Evolutionary conservation across 345 rosid genomes (phyloP).

Genomic region (Eucalyptus viminalis): DNA sequence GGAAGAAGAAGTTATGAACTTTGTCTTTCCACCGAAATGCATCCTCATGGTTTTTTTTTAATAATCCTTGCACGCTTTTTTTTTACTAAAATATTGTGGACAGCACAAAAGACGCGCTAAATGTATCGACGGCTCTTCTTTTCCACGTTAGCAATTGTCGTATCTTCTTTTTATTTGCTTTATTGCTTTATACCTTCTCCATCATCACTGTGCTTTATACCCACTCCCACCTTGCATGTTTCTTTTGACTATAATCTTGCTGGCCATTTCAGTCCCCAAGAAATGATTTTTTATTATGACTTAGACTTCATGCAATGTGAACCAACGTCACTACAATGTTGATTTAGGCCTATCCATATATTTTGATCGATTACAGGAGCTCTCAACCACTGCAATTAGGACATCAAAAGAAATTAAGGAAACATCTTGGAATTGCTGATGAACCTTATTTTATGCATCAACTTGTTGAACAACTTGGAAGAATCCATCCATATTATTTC

Average conservation of each 20-base stretch:
- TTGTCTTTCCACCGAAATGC: no score
- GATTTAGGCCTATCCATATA: neutral
- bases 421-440: neutral
- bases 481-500: neutral
- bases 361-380: fast-evolving
- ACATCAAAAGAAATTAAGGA: neutral
- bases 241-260: neutral
- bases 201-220: neutral
- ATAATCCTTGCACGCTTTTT: fast-evolving
- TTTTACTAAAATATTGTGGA: no score
- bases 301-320: neutral
- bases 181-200: neutral
- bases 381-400: neutral
- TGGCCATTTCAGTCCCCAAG: no score
- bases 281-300: neutral
- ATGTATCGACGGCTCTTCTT: no score
- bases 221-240: neutral
- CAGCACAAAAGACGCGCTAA: neutral
- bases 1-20: no score
- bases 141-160: fast-evolving
- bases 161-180: neutral
- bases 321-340: neutral
- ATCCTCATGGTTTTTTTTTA: no score
- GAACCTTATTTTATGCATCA: neutral
- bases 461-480: neutral